Evolutionary conservation across 805 yeast genomes (phyloP), one percentile per base, ranked within the genome.

Genomic region (Saccharomyces eubayanus): DNA sequence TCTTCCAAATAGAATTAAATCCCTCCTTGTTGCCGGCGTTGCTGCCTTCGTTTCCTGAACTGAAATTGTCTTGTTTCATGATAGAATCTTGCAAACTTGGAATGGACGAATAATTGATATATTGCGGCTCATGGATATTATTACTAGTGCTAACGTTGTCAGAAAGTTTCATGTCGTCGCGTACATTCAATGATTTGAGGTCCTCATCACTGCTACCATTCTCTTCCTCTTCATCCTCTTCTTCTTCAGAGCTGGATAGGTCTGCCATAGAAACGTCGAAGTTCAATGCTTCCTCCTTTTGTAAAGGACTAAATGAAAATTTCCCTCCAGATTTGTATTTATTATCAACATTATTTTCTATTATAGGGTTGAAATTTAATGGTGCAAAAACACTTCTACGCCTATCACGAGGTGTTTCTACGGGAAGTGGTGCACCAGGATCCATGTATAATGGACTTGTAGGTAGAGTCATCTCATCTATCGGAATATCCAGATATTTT

Each of bases 271-370:
- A 65, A 8, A 67, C 59, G 49, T 66, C 70, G 54, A 69, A 68
- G 31, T 62, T 66, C 14, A 68, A 47, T 0, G 70, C 62, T 51
- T 67, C 72, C 20, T 68, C 71, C 20, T 58, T 63, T 40, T 61
- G 63, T 12, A 57, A 53, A 4, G 69, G 68, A 46, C 64, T 60
- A 20, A 68, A 57, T 1, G 83, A 90, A 65, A 87, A 92, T 63
- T 91, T 87, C 1, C 99, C 99, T 5, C 99, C 99, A 58, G 78
- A 78, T 11, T 85, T 84, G 62, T 92, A 92, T 63, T 92, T 92
- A 53, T 87, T 82, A 65, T 92, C 98, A 43, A 92, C 83, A 54
- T 80, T 82, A 48, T 80, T 78, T 53, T 82, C 83, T 52, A 89
- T 85, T 20, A 85, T 78, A 0, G 96, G 96, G 61, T 88, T 86